These are phyloP conservation scores for Beauveria rudraprayagi DNA, from an alignment of 2,329 filamentous ascomycete genomes.

Conservation along the genomic window DNA sequence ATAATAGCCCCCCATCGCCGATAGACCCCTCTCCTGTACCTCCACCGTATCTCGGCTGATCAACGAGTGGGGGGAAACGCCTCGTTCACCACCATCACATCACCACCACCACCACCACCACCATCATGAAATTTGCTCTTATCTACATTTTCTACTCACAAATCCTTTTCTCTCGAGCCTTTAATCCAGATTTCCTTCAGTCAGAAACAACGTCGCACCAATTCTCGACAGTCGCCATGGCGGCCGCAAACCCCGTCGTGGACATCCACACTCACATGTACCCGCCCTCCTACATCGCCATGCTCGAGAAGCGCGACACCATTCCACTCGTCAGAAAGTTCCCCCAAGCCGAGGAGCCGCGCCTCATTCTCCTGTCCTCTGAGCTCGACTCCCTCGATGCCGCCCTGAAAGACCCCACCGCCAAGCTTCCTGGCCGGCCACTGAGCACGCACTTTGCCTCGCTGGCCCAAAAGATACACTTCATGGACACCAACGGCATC, in stretches of 20 bases:
- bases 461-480: slow-evolving; percentile 68
- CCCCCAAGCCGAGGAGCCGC: slow-evolving; percentile 44
- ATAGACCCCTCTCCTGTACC: not conserved
- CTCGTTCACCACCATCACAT: not conserved
- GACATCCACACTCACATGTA: slow-evolving; percentile 67
- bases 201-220: not conserved
- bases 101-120: not conserved
- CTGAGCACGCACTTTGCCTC: slow-evolving; percentile 79
- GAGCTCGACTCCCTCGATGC: slow-evolving; percentile 39
- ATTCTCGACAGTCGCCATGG: slow-evolving; percentile 21
- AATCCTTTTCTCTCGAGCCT: not conserved
- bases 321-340: slow-evolving; percentile 69
- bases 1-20: not conserved
- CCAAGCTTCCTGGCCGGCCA: slow-evolving; percentile 64
- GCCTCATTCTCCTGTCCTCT: slow-evolving; percentile 56
- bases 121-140: not conserved
- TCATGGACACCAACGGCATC: slow-evolving; percentile 82
- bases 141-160: not conserved
- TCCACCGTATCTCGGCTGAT: not conserved
- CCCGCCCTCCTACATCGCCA: slow-evolving; percentile 53
- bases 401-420: slow-evolving; percentile 44
- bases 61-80: not conserved
- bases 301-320: slow-evolving; percentile 48
- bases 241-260: slow-evolving; percentile 38
- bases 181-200: not conserved